These are phyloP conservation scores for Zoysia pacifica DNA, from an alignment of 176 grass and related monocot genomes.

Conservation along the genomic window DNA sequence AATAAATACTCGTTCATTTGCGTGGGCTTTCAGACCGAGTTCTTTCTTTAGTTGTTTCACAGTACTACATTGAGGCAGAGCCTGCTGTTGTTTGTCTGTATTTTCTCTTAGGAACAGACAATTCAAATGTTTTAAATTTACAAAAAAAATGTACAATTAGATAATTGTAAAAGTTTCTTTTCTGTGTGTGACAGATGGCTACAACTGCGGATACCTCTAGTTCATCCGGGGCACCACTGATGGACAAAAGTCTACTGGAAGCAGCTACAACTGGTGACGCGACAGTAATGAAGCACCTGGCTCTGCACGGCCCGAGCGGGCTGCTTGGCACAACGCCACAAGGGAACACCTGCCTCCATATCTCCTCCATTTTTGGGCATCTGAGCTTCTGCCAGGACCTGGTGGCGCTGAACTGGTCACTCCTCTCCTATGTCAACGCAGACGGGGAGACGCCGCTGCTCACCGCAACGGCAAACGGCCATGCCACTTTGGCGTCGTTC, in stretches of 20 bases:
- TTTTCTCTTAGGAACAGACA: too few relatives aligned
- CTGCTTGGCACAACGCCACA: conserved; percentile 26
- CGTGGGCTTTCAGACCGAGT: too few relatives aligned
- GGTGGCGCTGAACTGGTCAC: background rate
- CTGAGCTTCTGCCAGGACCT: background rate
- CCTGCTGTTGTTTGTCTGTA: too few relatives aligned
- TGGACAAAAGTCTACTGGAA: background rate
- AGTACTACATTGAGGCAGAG: too few relatives aligned
- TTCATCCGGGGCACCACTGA: too few relatives aligned
- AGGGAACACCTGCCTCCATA: conserved; percentile 35
- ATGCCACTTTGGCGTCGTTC: background rate
- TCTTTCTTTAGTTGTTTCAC: too few relatives aligned
- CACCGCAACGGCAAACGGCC: background rate
- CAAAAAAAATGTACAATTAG: too few relatives aligned
- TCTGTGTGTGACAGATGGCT: too few relatives aligned
- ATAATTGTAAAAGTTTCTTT: too few relatives aligned
- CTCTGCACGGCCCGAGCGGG: background rate
- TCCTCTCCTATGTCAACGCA: background rate
- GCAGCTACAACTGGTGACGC: conserved; percentile 17
- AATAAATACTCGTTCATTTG: too few relatives aligned
- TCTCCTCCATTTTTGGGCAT: background rate
- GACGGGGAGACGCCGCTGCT: background rate
- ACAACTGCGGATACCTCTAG: too few relatives aligned
- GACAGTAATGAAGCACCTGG: background rate
- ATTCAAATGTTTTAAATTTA: too few relatives aligned